Evolutionary conservation across 1,284 basidiomycete genomes (phyloP).

Genomic region (Rhizoctonia solani): DNA sequence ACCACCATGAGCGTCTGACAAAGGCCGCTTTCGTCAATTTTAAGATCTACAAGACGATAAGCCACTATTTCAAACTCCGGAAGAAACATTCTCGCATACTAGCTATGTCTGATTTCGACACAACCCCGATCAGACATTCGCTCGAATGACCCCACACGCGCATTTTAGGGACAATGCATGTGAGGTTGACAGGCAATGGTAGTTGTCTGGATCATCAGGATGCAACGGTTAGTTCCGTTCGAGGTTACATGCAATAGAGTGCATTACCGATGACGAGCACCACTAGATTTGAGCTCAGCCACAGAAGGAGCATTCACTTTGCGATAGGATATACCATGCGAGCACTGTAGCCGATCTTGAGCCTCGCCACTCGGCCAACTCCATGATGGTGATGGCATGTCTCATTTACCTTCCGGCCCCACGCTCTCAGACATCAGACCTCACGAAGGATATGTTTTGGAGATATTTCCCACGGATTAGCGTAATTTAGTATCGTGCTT

Average conservation of each 20-base stretch:
- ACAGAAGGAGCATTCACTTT: too few species aligned
- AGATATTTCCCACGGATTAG: too few species aligned
- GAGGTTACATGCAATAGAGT: not conserved
- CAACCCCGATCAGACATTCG: conserved; percentile 24
- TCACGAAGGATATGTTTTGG: not conserved
- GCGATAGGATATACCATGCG: too few species aligned
- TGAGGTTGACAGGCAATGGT: not conserved
- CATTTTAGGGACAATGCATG: not conserved
- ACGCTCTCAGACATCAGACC: not conserved
- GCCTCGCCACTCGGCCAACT: not conserved
- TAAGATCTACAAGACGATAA: conserved; percentile 24
- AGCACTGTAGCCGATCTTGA: too few species aligned
- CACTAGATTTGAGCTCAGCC: conserved; percentile 7
- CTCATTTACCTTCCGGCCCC: not conserved
- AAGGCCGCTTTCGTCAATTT: not conserved
- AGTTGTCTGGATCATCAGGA: conserved; percentile 18
- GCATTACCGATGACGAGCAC: not conserved
- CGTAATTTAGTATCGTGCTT: too few species aligned
- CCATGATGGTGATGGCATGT: not conserved
- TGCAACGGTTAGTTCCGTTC: conserved; percentile 27
- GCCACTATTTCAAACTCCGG: conserved; percentile 27
- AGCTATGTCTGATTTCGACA: conserved; percentile 4
- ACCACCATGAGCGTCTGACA: not conserved
- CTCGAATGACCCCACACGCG: conserved; percentile 2
- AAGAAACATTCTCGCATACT: not conserved